A percentile compares a stretch with the other conserved stretches of the same genome.
Evolutionary conservation across 2,329 filamentous ascomycete genomes (phyloP).

Genomic region (Raffaelea ambrosiae): DNA sequence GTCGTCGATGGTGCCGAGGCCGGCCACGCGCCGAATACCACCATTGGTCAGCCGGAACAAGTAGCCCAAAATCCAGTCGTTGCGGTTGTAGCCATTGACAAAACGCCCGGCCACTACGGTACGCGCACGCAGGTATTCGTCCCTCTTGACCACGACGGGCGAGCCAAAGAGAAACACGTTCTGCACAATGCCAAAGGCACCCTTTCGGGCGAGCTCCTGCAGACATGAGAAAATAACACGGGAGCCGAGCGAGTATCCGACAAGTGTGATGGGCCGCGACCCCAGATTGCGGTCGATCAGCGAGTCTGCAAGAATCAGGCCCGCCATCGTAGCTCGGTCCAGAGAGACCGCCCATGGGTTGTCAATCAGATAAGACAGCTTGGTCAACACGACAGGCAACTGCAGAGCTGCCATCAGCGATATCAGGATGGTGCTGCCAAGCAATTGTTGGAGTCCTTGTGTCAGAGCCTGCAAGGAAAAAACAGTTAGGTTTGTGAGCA

Average conservation of each 20-base stretch:
- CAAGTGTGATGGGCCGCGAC: conserved; percentile 81
- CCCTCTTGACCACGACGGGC: conserved; percentile 81
- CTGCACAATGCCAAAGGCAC: conserved; percentile 79
- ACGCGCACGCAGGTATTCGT: conserved; percentile 75
- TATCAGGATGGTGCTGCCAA: conserved; percentile 82
- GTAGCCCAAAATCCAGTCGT: conserved; percentile 96
- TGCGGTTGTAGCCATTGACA: conserved; percentile 86
- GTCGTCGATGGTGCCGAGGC: conserved; percentile 66
- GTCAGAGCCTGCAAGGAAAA: conserved; percentile 63
- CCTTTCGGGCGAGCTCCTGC: conserved; percentile 74
- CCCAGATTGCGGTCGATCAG: conserved; percentile 87
- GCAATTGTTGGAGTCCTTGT: conserved; percentile 88
- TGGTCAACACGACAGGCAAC: conserved; percentile 85
- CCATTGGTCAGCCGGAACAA: conserved; percentile 91
- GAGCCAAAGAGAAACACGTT: conserved; percentile 95
- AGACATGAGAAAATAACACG: conserved; percentile 90
- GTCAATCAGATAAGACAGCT: conserved; percentile 92
- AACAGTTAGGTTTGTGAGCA: too few relatives aligned
- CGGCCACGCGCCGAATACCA: conserved; percentile 81
- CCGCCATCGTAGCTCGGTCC: conserved; percentile 78
- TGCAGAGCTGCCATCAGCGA: conserved; percentile 88
- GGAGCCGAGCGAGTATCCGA: conserved; percentile 89
- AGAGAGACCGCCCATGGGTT: conserved; percentile 98
- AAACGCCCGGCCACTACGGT: conserved; percentile 89
- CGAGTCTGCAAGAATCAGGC: conserved; percentile 88